Base-by-base conservation (phyloP, 129 eudicot genomes). In the Flaveria robusta region DNA sequence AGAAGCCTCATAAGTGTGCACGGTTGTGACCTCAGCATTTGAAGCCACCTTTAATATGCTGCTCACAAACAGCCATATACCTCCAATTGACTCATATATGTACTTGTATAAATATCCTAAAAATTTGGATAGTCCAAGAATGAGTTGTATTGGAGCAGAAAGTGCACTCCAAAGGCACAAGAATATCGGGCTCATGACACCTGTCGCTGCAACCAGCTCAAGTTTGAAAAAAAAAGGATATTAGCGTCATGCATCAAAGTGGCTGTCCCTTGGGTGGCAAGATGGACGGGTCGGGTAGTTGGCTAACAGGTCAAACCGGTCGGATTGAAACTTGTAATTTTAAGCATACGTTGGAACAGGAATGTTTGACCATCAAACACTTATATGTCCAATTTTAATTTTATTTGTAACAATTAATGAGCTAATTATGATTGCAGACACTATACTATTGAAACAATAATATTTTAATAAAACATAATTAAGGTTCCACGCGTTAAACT, bases 71-170 rank as follows among this genome's bases (percentile, higher is more conserved):
- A 85, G 66, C 87, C 88, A 88, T 37, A 86, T n/a, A 49, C 83
- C 84, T 77, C 74, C 76, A 68, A 88, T 31, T 66, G 81, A 26
- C 16, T 87, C 83, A 59, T 84, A 87, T 11, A 86, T 60, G 64
- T 73, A 63, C 49, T 27, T 82, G 66, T 76, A 88, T 59, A 85
- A 49, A 70, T 46, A 73, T n/a, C 86, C 81, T 75, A 88, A 8
- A 27, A 82, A 66, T 68, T 80, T 83, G 66, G 85, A 83, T 22
- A 89, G 18, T 39, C 88, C 91, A 66, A 87, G 77, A 46, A 87
- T 67, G 24, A 94, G 67, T 42, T 85, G 88, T 56, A 88, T 75
- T 22, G 97, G 96, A 72, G 92, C 90, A 84, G 79, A 91, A 7
- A 91, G 71, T 70, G 89, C 41, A 41, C 83, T 88, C 81, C 84